Conservation (phyloP, 768 basidiomycete species). For the Guyanaporus albipodus region DNA sequence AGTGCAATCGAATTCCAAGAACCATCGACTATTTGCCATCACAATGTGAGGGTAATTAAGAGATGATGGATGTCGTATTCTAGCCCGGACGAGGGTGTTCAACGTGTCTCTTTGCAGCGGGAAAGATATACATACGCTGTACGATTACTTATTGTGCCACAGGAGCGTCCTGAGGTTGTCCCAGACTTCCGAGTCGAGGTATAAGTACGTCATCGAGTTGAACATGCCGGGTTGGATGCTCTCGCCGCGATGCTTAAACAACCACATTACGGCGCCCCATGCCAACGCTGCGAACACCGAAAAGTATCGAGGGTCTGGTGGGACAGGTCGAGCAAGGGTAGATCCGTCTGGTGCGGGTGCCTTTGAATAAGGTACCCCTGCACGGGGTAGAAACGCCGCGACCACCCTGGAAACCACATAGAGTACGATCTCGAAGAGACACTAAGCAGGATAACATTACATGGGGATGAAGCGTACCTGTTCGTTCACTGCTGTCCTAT, state of each 20-base stretch:
- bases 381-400: slow-evolving; percentile 86
- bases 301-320: slow-evolving; percentile 83
- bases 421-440: slow-evolving; percentile 73
- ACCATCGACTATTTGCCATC: slow-evolving; percentile 44
- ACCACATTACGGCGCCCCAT: slow-evolving; percentile 97
- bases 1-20: slow-evolving; percentile 52
- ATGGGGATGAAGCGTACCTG: slow-evolving; percentile 54
- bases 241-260: slow-evolving; percentile 83
- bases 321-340: slow-evolving; percentile 59
- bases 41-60: slow-evolving; percentile 21
- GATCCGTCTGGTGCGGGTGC: slow-evolving; percentile 38
- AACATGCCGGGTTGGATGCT: slow-evolving; percentile 97
- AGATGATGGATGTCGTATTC: background rate
- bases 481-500: slow-evolving; percentile 85
- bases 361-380: slow-evolving; percentile 50
- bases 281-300: slow-evolving; percentile 80
- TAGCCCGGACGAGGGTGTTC: slow-evolving; percentile 1
- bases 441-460: slow-evolving; percentile 4
- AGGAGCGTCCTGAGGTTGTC: slow-evolving; percentile 74
- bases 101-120: background rate
- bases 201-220: slow-evolving; percentile 93
- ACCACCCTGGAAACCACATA: slow-evolving; percentile 93
- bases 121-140: slow-evolving; percentile 6
- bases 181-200: slow-evolving; percentile 91
- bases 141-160: slow-evolving; percentile 77